Conservation (phyloP, 2,329 filamentous ascomycete species). For the Ceratocystis colombiana region DNA sequence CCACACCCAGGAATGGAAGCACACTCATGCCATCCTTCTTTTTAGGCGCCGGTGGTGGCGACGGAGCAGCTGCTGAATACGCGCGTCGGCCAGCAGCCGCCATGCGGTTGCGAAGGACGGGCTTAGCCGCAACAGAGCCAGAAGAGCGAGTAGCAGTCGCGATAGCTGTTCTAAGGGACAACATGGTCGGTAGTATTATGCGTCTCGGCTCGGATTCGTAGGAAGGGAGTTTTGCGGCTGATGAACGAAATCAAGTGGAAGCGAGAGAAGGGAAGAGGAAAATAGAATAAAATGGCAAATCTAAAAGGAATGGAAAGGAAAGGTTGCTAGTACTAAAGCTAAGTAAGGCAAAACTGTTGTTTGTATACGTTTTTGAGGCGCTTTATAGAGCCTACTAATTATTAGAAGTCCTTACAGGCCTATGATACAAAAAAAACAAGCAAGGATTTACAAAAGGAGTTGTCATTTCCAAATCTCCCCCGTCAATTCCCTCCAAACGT, state of each 20-base stretch:
- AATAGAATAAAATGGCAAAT: neutral
- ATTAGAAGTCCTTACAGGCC: neutral
- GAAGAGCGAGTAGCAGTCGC: conserved; percentile 3
- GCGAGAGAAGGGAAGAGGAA: neutral
- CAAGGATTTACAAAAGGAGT: conserved; percentile 2
- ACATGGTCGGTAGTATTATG: neutral
- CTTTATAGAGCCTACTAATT: neutral
- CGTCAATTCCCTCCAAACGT: neutral
- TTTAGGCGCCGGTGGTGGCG: conserved; percentile 11
- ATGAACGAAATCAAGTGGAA: too few species aligned
- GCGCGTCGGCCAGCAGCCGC: conserved; percentile 24
- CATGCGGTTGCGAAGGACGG: neutral
- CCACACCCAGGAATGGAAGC: conserved; percentile 22
- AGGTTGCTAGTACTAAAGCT: neutral
- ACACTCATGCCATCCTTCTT: conserved; percentile 24
- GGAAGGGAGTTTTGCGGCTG: neutral
- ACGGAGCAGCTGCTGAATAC: conserved; percentile 8
- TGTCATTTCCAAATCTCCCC: neutral
- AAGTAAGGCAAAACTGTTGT: neutral
- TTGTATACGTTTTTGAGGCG: too few species aligned
- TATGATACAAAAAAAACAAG: neutral
- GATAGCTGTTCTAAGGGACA: conserved; percentile 12
- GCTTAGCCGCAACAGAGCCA: neutral
- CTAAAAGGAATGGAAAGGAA: neutral
- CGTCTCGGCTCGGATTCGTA: neutral